phyloP scores from a whole-genome alignment of 352 stramenopile species.

The Pythium aphanidermatum region DNA sequence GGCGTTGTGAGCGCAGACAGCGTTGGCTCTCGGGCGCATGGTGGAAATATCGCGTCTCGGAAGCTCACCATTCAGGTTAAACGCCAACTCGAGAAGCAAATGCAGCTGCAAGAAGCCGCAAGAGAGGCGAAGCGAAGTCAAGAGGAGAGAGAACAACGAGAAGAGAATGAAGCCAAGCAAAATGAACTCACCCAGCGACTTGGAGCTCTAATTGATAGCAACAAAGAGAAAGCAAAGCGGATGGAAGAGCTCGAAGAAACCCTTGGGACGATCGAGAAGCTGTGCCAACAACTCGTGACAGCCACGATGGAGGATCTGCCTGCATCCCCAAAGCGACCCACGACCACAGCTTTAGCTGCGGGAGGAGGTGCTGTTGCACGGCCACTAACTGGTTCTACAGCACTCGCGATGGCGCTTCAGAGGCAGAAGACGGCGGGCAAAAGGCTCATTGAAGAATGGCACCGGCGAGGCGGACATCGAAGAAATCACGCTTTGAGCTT shows the following conservation, averaged over 20 bases:
- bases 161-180: slow-evolving; percentile 27
- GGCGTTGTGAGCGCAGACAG: slow-evolving; percentile 9
- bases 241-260: slow-evolving; percentile 57
- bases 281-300: slow-evolving; percentile 55
- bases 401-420: slow-evolving; percentile 31
- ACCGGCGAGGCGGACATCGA: slow-evolving; percentile 29
- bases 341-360: slow-evolving; percentile 7
- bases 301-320: slow-evolving; percentile 31
- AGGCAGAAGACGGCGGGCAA: slow-evolving; percentile 18
- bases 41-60: slow-evolving; percentile 22
- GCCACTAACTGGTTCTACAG: slow-evolving; percentile 15
- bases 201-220: slow-evolving; percentile 40
- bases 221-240: slow-evolving; percentile 44
- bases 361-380: background rate
- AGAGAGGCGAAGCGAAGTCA: slow-evolving; percentile 14
- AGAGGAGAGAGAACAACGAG: slow-evolving; percentile 17
- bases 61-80: slow-evolving; percentile 44
- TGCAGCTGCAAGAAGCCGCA: slow-evolving; percentile 15
- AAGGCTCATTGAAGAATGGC: slow-evolving; percentile 11
- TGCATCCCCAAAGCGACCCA: slow-evolving; percentile 11
- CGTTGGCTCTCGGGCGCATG: background rate
- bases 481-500: slow-evolving; percentile 33
- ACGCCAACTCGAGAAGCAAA: slow-evolving; percentile 42
- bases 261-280: slow-evolving; percentile 52
- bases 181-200: slow-evolving; percentile 40